phyloP scores from a whole-genome alignment of 345 rosid genomes.

The Acer yangbiense region DNA sequence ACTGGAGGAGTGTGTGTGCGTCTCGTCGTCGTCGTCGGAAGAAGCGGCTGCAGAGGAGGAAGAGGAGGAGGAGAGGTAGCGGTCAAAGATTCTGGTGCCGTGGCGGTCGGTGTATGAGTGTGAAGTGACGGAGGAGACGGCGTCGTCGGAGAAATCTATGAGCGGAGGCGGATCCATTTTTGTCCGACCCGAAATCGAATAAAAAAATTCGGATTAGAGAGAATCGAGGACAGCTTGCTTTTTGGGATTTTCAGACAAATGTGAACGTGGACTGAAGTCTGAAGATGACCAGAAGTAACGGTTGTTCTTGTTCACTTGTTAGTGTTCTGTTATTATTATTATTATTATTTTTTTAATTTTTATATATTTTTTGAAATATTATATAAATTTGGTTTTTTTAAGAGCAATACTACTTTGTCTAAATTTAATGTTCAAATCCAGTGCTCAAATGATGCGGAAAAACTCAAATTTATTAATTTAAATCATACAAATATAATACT shows the following conservation, averaged over 20 bases:
- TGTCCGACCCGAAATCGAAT: neutral
- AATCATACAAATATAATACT: too few species aligned
- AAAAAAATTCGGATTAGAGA: neutral
- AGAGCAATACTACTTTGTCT: too few species aligned
- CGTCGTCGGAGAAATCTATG: slow-evolving; percentile 15
- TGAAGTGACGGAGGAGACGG: slow-evolving; percentile 27
- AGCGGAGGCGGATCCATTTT: slow-evolving; percentile 19
- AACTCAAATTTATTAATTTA: too few species aligned
- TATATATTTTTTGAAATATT: too few species aligned
- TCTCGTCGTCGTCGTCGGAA: slow-evolving; percentile 46
- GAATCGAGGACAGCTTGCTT: slow-evolving; percentile 6
- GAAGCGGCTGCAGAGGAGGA: slow-evolving; percentile 38
- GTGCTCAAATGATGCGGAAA: too few species aligned
- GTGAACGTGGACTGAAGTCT: neutral
- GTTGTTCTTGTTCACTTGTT: too few species aligned
- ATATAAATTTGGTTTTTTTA: too few species aligned
- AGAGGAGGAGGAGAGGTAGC: slow-evolving; percentile 49
- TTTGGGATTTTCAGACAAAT: neutral
- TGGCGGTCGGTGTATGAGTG: slow-evolving; percentile 16
- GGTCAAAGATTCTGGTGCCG: slow-evolving; percentile 59
- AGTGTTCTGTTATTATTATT: too few species aligned
- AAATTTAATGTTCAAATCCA: too few species aligned
- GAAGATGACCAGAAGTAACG: neutral
- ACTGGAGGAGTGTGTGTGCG: slow-evolving; percentile 39
- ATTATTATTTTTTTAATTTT: too few species aligned